Evolutionary conservation across 768 basidiomycete species (phyloP).

Genomic region (Rhodotorula babjevae): DNA sequence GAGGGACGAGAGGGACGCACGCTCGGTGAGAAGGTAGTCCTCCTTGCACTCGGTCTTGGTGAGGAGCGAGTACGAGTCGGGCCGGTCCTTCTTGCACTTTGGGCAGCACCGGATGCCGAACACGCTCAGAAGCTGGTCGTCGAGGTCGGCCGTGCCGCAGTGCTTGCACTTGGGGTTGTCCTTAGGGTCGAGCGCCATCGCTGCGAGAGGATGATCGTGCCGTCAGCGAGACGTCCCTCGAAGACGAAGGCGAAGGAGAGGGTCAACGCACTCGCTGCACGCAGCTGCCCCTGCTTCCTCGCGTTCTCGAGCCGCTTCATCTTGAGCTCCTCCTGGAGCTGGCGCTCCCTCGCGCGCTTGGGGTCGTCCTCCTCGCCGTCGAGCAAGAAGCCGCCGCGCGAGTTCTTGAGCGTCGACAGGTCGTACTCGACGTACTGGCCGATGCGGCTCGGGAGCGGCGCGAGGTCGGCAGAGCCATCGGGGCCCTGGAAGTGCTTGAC

Average conservation of each 20-base stretch:
- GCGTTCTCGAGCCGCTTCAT: slow-evolving; percentile 43
- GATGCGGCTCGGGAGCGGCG: slow-evolving; percentile 47
- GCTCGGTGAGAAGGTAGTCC: slow-evolving; percentile 93
- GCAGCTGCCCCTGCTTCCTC: slow-evolving; percentile 32
- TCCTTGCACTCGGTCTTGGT: slow-evolving; percentile 99
- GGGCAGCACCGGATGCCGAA: slow-evolving; percentile 84
- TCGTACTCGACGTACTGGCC: slow-evolving; percentile 98
- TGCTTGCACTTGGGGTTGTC: slow-evolving; percentile 79
- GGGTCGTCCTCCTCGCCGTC: slow-evolving; percentile 75
- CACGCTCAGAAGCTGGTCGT: slow-evolving; percentile 70
- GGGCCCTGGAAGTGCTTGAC: slow-evolving; percentile 28
- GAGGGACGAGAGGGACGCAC: slow-evolving; percentile 50
- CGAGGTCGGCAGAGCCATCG: slow-evolving; percentile 20
- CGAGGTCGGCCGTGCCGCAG: slow-evolving; percentile 83
- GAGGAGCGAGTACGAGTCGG: slow-evolving; percentile 87
- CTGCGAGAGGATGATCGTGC: slow-evolving; percentile 49
- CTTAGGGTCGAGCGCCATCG: slow-evolving; percentile 67
- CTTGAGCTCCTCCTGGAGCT: slow-evolving; percentile 66
- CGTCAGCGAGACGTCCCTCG: not conserved
- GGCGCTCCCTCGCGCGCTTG: slow-evolving; percentile 73
- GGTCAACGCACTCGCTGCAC: slow-evolving; percentile 25
- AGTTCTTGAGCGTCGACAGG: slow-evolving; percentile 91
- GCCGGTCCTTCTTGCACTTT: slow-evolving; percentile 78
- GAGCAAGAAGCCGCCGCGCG: slow-evolving; percentile 89
- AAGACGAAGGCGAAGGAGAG: not conserved